Evolutionary conservation across 176 grass and related monocot species (phyloP), one percentile per base, ranked within the genome.

Genomic region (Musa troglodytarum): DNA sequence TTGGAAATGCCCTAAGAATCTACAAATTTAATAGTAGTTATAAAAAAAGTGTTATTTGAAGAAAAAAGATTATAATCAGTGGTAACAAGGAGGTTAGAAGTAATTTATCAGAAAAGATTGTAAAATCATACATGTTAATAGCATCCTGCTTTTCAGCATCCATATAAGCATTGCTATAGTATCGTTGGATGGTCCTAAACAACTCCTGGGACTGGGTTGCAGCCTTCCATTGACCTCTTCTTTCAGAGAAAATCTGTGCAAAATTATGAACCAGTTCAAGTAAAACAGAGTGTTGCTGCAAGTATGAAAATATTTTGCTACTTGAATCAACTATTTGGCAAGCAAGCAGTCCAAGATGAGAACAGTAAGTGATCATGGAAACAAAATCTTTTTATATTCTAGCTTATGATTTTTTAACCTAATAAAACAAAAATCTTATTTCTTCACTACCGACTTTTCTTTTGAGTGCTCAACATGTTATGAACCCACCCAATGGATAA

Each of bases 141-240:
- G 96, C 91, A 86, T 95, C 84, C 82, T 99, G 96, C 80, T 99
- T 99, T 50, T 99, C 90, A 76, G 79, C 86, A 92, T 99, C 96
- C 75, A 90, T 89, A 74, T 99, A 99, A 0, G 96, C 91, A 65
- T 99, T 99, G 81, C 75, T 95, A 79, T 92, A 99, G 79, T 99
- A 99, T 70, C 96, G 88, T 59, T 99, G 96, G 82, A 99, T 52
- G 20, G 91, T 99, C n/a, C 96, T 89, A 63, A 99, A 71, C 22
- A 99, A 82, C 87, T 99, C 96, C 79, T 99, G 96, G 83, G 96
- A 99, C 76, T 91, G 96, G 52, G 88, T 92, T 73, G 96, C 83
- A 51, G 96, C 82, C 71, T 87, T 99, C 96, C 96, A 99, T 73
- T 99, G 90, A 28, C 96, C 96, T 81, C 96, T 89, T 74, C 82